A percentile compares a stretch with the other conserved stretches of the same genome.
Evolutionary conservation across 2,329 filamentous ascomycete genomes (phyloP).

Genomic region (Knufia petricola): DNA sequence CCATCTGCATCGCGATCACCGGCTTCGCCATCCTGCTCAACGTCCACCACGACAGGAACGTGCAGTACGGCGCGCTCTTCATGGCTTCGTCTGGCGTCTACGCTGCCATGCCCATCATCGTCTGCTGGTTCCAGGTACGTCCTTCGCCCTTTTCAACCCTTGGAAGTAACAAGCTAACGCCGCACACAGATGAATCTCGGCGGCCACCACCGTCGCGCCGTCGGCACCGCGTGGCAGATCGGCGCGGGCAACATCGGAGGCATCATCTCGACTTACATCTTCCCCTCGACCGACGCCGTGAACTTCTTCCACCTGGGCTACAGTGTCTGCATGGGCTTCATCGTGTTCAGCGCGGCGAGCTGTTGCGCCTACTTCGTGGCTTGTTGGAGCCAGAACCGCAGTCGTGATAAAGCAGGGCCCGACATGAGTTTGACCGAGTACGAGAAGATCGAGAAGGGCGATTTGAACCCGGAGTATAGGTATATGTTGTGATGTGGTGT

Average conservation of each 20-base stretch:
- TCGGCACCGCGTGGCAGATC: constrained; percentile 43
- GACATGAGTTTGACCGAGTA: constrained; percentile 22
- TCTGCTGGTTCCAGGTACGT: constrained; percentile 48
- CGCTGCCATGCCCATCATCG: constrained; percentile 23
- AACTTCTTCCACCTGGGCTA: constrained; percentile 23
- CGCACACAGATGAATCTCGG: constrained; percentile 47
- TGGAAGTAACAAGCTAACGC: too few species aligned
- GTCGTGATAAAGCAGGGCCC: constrained; percentile 27
- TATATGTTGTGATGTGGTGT: constrained; percentile 20
- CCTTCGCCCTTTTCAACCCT: too few species aligned
- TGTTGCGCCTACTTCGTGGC: constrained; percentile 32
- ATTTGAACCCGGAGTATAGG: constrained; percentile 21
- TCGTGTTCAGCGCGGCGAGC: constrained; percentile 19
- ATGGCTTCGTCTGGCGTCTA: constrained; percentile 22
- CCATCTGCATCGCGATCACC: constrained; percentile 24
- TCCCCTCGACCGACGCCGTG: constrained; percentile 31
- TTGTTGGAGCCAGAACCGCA: constrained; percentile 32
- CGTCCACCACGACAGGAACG: constrained; percentile 21
- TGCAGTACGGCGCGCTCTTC: constrained; percentile 26
- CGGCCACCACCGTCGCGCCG: constrained; percentile 40
- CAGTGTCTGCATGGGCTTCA: constrained; percentile 22
- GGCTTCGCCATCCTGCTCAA: constrained; percentile 27
- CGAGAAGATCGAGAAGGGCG: constrained; percentile 23
- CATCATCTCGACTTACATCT: constrained; percentile 44
- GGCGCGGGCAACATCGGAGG: constrained; percentile 41